Base-by-base conservation (phyloP, 192 early-diverging fungal species). In the Pilaira anomala region DNA sequence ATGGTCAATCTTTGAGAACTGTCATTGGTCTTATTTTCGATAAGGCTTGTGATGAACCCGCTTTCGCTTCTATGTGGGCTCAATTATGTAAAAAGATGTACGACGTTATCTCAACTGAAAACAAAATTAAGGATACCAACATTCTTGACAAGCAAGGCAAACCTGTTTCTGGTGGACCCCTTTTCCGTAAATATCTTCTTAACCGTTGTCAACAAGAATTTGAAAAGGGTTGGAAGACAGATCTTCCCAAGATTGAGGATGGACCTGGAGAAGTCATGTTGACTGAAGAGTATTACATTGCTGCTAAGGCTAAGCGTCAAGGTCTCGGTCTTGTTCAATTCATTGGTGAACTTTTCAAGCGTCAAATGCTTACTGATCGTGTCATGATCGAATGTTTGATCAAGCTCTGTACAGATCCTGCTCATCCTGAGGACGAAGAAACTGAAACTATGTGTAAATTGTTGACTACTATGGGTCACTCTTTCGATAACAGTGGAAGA, bases 121-220 rank as follows among this genome's bases (percentile, higher is more conserved):
- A 88, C 4, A 80, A 84, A 36, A 72, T 75, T 44, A 88, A 93
- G 60, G 74, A 79, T 30, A 83, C 64, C 52, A 84, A 86, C 52
- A 86, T 86, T 48, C 69, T 73, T 18, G 60, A 62, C 44, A 78
- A 81, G 66, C 86, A 83, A 48, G n/a, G n/a, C n/a, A n/a, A 78
- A 44, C 63, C 59, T n/a, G 67, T 85, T 29, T 48, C 70, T 9
- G 85, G 87, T 60, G 82, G 80, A 22, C 78, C 75, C 63, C 76
- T 91, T 21, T 97, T 99, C 86, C 93, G 97, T 72, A 88, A 90
- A 54, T 87, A 92, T 50, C 79, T 99, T 54, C 77, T 99, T 40
- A 94, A 90, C 72, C 84, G 89, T 62, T 97, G 95, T 80, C 97
- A 99, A 76, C 86, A 88, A 60, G 97, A 94, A 69, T 99, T 97